Conservation (phyloP, 192 early-diverging fungal species). For the Spizellomyces punctatus region DNA sequence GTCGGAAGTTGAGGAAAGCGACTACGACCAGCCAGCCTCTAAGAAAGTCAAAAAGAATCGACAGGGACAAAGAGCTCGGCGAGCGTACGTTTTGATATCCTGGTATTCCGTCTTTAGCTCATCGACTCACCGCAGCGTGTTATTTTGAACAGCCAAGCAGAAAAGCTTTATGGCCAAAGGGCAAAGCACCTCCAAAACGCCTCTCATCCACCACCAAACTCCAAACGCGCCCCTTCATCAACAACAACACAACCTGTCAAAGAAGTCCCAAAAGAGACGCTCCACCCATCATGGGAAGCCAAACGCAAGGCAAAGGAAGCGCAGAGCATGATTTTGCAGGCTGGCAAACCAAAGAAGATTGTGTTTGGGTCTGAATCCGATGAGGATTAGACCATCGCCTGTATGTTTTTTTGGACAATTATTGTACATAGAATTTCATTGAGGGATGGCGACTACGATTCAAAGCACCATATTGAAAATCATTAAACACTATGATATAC, state of each 20-base stretch:
- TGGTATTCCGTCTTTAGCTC: slow-evolving; percentile 5
- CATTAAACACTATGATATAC: no score
- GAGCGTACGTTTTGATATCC: slow-evolving; percentile 33
- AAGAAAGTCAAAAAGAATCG: slow-evolving; percentile 49
- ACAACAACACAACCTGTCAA: slow-evolving; percentile 10
- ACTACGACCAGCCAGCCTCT: slow-evolving; percentile 8
- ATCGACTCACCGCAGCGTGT: not conserved
- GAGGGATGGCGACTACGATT: no score
- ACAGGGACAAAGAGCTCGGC: slow-evolving; percentile 43
- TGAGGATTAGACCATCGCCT: not conserved
- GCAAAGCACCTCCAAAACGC: slow-evolving; percentile 39
- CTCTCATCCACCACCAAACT: not conserved
- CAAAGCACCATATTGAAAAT: no score
- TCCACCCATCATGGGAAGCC: slow-evolving; percentile 46
- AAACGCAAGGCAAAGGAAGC: slow-evolving; percentile 37
- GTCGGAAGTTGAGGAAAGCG: slow-evolving; percentile 18
- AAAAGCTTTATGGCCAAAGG: slow-evolving; percentile 38
- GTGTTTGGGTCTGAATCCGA: slow-evolving; percentile 38
- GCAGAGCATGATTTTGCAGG: slow-evolving; percentile 4
- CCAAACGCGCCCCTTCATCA: not conserved
- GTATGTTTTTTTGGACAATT: not conserved
- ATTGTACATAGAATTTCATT: no score
- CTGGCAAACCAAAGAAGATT: slow-evolving; percentile 38
- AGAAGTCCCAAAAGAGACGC: slow-evolving; percentile 20
- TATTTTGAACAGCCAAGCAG: slow-evolving; percentile 31